phyloP scores from a whole-genome alignment of 108 stramenopile genomes.

The Nitzschia sp. region DNA sequence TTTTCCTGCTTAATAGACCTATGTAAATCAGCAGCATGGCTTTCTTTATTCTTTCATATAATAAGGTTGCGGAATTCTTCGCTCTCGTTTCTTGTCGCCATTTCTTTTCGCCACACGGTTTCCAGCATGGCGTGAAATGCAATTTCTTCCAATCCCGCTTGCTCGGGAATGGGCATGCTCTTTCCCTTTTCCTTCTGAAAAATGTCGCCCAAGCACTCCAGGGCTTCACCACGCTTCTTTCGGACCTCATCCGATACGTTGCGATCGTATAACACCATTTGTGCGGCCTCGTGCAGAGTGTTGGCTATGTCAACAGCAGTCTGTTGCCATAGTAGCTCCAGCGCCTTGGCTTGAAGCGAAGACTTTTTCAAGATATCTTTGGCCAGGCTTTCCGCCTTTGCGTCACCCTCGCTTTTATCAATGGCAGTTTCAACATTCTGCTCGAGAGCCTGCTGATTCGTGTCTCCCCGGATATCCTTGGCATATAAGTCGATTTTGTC shows the following conservation, averaged over 20 bases:
- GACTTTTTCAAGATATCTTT: conserved; percentile 37
- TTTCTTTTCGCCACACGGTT: conserved; percentile 65
- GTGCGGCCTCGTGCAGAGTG: conserved; percentile 65
- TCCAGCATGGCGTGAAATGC: conserved; percentile 72
- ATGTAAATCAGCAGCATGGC: no score
- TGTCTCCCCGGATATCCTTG: conserved; percentile 44
- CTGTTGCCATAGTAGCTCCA: conserved; percentile 75
- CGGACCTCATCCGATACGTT: conserved; percentile 57
- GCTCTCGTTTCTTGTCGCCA: background rate
- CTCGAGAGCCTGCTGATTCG: conserved; percentile 47
- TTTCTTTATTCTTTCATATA: no score
- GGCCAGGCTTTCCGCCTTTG: conserved; percentile 51
- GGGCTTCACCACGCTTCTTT: conserved; percentile 53
- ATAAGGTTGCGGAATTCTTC: no score
- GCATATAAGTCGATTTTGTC: conserved; percentile 26
- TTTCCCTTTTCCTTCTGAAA: conserved; percentile 32
- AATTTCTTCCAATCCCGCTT: conserved; percentile 51
- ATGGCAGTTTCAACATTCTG: conserved; percentile 54
- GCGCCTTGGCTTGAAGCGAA: conserved; percentile 15
- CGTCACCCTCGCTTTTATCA: conserved; percentile 45
- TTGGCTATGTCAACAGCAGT: conserved; percentile 80
- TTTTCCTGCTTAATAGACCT: no score
- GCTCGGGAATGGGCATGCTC: conserved; percentile 26
- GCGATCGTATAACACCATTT: conserved; percentile 80
- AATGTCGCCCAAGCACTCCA: conserved; percentile 61